Base-by-base conservation (phyloP, 345 rosid species). In the Pistacia atlantica region DNA sequence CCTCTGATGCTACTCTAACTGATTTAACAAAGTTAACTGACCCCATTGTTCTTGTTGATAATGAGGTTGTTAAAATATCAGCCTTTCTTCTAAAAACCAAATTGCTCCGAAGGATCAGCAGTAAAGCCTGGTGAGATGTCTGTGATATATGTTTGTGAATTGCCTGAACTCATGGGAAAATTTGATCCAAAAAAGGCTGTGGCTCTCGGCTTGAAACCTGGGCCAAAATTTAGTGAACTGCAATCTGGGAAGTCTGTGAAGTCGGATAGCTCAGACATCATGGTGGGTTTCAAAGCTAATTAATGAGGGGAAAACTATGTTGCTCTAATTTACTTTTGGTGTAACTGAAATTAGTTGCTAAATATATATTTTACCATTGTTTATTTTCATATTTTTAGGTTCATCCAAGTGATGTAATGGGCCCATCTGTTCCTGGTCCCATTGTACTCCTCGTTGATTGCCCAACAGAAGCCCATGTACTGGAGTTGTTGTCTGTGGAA, bases 381-480 rank as follows among this genome's bases (percentile, higher is more conserved):
- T 65, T 58, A 70, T 81, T 79, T 5, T 73, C 56, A 35, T 57
- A 60, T 66, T 12, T 55, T 46, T 72, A 95, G 97, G 95, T 95
- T 78, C 91, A 93, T 84, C 99, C 99, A 42, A 80, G 94, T 81
- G 99, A 96, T 80, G 99, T 96, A 52, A 92, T 96, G 99, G 99
- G 84, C 62, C 97, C 99, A 77, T 85, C 97, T 54, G 75, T 90
- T 80, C 94, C 95, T 59, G 99, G 98, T 82, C 99, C 98, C 18
- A 77, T 96, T 74, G 92, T 92, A 56, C 79, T 91, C 69, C 93
- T 96, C 58, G 92, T 92, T 56, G 98, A 96, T 82, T 95, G 99
- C 90, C 99, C 97, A 72, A 90, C 97, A 58, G 86, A 84, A 72
- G 87, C 85, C 46, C 98, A 93, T 83, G 80, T 80, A 3, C 78